Base-by-base conservation (phyloP, 805 yeast genomes). In the Lipomyces spencermartinsiae region DNA sequence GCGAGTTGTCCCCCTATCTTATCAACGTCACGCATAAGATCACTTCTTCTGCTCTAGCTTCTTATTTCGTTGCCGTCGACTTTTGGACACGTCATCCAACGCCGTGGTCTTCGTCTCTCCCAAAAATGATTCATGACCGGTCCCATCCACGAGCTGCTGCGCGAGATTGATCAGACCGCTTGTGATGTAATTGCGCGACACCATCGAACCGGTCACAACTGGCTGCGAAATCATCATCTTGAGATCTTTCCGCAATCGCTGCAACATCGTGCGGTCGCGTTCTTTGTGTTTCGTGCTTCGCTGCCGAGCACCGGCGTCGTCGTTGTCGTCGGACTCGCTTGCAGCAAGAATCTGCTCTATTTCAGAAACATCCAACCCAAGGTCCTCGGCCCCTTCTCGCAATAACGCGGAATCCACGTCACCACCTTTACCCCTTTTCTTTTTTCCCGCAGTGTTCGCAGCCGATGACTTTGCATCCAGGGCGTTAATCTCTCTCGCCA, bases 341-440 rank as follows among this genome's bases (percentile, higher is more conserved):
- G 71, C 70, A 12, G 68, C 62, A 71, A 85, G 86, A 62, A 90
- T 78, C 56, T 85, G 82, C 70, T 88, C 92, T 72, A 88, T 93
- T 68, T 89, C 93, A 63, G 86, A 93, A 57, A 90, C 83, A 46
- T 91, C 97, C 53, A 93, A 79, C 8, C 97, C 99, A 65, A 95
- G 82, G 61, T 95, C 99, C 63, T 90, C 95, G 0, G 98, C 98
- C 0, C 97, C 98, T 75, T 92, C 87, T 67, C 86, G 85, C 68
- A 93, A 82, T 98, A 98, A 93, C 31, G 86, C 82, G 65, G 87
- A 87, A 71, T 92, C 73, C 19, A 95, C 43, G 4, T 68, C 67
- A 2, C 59, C 35, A 16, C 62, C 33, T 31, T 64, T 62, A 7
- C 46, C 74, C 89, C 90, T 51, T 82, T 82, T 43, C 86, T 78